Conservation (phyloP, 176 grass and related monocot genomes). For the Triticum aestivum region DNA sequence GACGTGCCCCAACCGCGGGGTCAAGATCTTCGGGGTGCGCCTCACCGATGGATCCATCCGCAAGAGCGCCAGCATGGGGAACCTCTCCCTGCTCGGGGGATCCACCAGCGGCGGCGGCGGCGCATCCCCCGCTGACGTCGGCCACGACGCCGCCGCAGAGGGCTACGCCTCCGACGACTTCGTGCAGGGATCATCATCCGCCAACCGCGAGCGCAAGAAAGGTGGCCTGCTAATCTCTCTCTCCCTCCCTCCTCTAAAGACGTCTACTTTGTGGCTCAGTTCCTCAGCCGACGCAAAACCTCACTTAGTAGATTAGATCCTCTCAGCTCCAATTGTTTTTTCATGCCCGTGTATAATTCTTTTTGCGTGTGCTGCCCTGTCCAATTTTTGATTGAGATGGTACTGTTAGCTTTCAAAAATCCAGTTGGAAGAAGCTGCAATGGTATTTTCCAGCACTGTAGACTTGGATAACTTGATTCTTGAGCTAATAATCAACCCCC, state of each 20-base stretch:
- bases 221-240: conserved; percentile 40
- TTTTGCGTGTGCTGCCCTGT: neutral
- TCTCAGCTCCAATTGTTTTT: neutral
- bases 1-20: conserved; percentile 93
- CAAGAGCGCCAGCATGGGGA: conserved; percentile 98
- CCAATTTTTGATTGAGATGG: neutral
- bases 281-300: neutral
- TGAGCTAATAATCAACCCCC: neutral
- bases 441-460: conserved; percentile 17
- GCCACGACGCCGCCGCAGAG: conserved; percentile 45
- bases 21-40: conserved; percentile 92
- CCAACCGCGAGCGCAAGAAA: conserved; percentile 92
- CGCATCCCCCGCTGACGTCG: conserved; percentile 68
- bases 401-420: neutral
- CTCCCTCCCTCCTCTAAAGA: neutral
- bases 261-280: neutral
- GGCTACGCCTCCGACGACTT: conserved; percentile 96
- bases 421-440: neutral
- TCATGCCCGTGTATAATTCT: neutral
- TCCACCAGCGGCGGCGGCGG: conserved; percentile 76
- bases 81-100: conserved; percentile 84
- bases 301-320: conserved; percentile 17
- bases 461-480: conserved; percentile 7
- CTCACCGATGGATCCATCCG: conserved; percentile 92
- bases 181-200: conserved; percentile 90